Conservation (phyloP, 176 grass and related monocot genomes). For the Aegilops bicornis region DNA sequence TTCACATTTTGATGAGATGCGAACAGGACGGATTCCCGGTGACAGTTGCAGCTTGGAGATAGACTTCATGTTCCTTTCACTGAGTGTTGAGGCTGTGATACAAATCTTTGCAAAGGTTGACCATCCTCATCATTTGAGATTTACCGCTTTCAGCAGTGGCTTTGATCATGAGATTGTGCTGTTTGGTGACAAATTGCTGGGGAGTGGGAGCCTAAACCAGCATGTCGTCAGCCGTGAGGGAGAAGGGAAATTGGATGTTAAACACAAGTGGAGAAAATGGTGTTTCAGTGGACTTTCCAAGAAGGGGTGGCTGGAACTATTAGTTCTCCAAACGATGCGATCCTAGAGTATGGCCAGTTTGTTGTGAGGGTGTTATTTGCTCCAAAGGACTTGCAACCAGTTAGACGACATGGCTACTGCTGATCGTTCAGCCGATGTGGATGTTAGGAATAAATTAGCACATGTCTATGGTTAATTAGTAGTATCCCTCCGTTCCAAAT, state of each 20-base stretch:
- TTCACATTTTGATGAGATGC: not conserved
- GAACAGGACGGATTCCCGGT: not conserved
- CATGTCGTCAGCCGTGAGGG: not conserved
- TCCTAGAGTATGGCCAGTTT: not conserved
- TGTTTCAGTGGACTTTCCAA: not conserved
- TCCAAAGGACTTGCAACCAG: constrained; percentile 2
- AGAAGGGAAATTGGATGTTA: not conserved
- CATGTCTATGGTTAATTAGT: too few relatives aligned
- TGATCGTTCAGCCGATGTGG: too few relatives aligned
- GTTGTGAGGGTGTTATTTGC: constrained; percentile 20
- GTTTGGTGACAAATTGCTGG: not conserved
- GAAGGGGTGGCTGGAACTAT: not conserved
- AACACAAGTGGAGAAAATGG: not conserved
- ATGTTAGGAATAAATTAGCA: too few relatives aligned
- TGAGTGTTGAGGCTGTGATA: not conserved
- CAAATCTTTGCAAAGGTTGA: not conserved
- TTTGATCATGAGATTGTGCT: constrained; percentile 20
- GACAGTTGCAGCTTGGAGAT: not conserved
- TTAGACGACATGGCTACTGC: too few relatives aligned
- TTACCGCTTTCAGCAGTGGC: constrained; percentile 1
- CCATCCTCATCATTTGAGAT: not conserved
- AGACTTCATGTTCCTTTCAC: not conserved
- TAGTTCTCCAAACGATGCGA: not conserved
- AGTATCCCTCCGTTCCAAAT: too few relatives aligned
- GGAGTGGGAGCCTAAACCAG: not conserved